phyloP scores from a whole-genome alignment of 352 stramenopile species.

The Phytophthora multivora region DNA sequence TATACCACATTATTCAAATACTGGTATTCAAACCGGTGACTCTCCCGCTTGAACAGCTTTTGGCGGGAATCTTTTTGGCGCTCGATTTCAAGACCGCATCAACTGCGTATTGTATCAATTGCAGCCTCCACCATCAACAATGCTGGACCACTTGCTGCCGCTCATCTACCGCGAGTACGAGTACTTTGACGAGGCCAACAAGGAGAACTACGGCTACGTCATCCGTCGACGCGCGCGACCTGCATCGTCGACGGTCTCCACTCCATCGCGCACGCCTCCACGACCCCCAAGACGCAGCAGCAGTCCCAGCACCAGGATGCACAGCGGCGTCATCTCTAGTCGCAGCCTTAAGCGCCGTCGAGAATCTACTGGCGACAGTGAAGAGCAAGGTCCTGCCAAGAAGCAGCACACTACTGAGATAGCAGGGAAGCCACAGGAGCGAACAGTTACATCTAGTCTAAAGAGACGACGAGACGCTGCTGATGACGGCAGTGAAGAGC shows the following conservation, averaged over 20 bases:
- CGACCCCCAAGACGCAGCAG: constrained; percentile 25
- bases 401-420: constrained; percentile 18
- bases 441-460: not conserved
- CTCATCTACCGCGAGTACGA: constrained; percentile 50
- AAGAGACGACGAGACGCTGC: constrained; percentile 11
- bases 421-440: constrained; percentile 1
- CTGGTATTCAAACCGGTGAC: not conserved
- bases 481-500: constrained; percentile 12
- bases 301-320: not conserved
- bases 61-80: constrained; percentile 40
- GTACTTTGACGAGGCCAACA: constrained; percentile 55
- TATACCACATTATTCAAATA: not conserved
- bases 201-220: constrained; percentile 74
- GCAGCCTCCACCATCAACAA: constrained; percentile 5
- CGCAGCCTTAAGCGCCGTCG: constrained; percentile 18
- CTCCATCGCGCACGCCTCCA: constrained; percentile 16
- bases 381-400: constrained; percentile 18
- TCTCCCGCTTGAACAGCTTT: constrained; percentile 23
- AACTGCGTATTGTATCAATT: not conserved
- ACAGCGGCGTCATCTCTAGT: constrained; percentile 9
- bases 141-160: constrained; percentile 51
- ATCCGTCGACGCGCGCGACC: constrained; percentile 35
- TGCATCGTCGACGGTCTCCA: not conserved
- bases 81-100: constrained; percentile 19
- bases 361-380: constrained; percentile 12